These are phyloP conservation scores for Pleurotus tuber-regium DNA, from an alignment of 768 basidiomycete genomes.

Conservation along the genomic window DNA sequence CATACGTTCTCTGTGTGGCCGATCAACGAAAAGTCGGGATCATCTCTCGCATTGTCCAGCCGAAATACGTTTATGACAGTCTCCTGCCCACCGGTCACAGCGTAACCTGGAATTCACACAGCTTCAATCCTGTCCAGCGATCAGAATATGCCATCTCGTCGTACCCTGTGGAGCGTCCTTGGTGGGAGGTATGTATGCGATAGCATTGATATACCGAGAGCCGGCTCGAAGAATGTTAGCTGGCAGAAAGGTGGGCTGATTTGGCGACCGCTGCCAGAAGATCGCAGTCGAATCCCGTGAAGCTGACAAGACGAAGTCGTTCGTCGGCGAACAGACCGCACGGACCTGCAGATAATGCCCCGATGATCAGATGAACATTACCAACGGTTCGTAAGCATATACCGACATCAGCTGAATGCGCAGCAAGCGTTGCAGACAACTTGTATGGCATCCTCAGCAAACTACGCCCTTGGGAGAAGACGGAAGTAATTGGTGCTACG, in stretches of 20 bases:
- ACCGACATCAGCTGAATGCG: conserved; percentile 76
- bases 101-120: conserved; percentile 59
- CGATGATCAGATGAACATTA: conserved; percentile 1
- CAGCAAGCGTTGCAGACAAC: conserved; percentile 68
- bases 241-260: conserved; percentile 50
- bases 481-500: conserved; percentile 7
- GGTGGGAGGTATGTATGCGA: conserved; percentile 73
- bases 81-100: conserved; percentile 88
- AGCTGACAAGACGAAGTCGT: conserved; percentile 80
- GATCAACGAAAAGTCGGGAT: conserved; percentile 79
- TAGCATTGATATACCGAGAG: conserved; percentile 76
- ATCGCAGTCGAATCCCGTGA: conserved; percentile 92
- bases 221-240: conserved; percentile 58
- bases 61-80: conserved; percentile 83
- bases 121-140: conserved; percentile 10
- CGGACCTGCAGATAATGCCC: conserved; percentile 60
- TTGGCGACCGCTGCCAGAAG: conserved; percentile 65
- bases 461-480: neutral
- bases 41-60: conserved; percentile 47
- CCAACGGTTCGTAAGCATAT: conserved; percentile 5
- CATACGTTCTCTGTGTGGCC: conserved; percentile 94
- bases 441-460: conserved; percentile 59
- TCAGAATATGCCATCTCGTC: conserved; percentile 15
- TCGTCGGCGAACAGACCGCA: conserved; percentile 71
- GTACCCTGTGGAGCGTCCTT: conserved; percentile 69